A percentile compares a stretch with the other conserved stretches of the same genome.
Evolutionary conservation across 2,329 filamentous ascomycete genomes (phyloP).

Genomic region (Calonectria ilicicola): DNA sequence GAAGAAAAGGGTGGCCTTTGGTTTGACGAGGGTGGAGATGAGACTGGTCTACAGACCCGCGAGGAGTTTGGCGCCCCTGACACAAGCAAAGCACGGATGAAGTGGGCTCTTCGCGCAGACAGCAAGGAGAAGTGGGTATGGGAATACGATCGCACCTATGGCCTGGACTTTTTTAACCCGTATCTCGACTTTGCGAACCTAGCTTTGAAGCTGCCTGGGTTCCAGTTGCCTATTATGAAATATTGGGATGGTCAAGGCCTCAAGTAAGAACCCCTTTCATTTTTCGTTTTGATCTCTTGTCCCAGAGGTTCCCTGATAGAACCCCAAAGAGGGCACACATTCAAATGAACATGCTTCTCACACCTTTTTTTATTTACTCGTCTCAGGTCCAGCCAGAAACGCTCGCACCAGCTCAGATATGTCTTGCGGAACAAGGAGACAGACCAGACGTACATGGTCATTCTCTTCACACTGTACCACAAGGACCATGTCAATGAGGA

Average conservation of each 20-base stretch:
- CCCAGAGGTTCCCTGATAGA: background rate
- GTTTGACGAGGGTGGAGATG: slow-evolving; percentile 76
- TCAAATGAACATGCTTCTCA: slow-evolving; percentile 35
- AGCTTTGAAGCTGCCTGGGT: slow-evolving; percentile 77
- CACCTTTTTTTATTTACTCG: slow-evolving; percentile 35
- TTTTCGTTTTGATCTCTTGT: slow-evolving; percentile 8
- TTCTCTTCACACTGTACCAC: slow-evolving; percentile 82
- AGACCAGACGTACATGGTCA: slow-evolving; percentile 80
- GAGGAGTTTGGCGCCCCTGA: slow-evolving; percentile 62
- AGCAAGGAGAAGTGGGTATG: slow-evolving; percentile 67
- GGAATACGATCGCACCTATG: slow-evolving; percentile 64
- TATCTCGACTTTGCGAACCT: slow-evolving; percentile 88
- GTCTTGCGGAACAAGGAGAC: slow-evolving; percentile 86
- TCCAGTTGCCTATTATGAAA: slow-evolving; percentile 78
- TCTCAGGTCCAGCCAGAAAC: slow-evolving; percentile 57
- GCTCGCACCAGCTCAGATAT: slow-evolving; percentile 90
- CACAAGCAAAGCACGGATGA: slow-evolving; percentile 65
- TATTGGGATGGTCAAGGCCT: slow-evolving; percentile 86
- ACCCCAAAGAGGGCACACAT: slow-evolving; percentile 16
- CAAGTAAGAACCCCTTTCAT: slow-evolving; percentile 64
- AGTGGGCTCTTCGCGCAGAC: slow-evolving; percentile 65
- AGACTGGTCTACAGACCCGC: slow-evolving; percentile 62
- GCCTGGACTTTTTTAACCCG: slow-evolving; percentile 84
- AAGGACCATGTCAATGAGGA: slow-evolving; percentile 74
- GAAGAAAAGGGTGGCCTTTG: slow-evolving; percentile 63